Percentiles rank a stretch among this genome's conserved stretches.
phyloP scores from a whole-genome alignment of 345 rosid genomes.

The Capsella bursapastoris region DNA sequence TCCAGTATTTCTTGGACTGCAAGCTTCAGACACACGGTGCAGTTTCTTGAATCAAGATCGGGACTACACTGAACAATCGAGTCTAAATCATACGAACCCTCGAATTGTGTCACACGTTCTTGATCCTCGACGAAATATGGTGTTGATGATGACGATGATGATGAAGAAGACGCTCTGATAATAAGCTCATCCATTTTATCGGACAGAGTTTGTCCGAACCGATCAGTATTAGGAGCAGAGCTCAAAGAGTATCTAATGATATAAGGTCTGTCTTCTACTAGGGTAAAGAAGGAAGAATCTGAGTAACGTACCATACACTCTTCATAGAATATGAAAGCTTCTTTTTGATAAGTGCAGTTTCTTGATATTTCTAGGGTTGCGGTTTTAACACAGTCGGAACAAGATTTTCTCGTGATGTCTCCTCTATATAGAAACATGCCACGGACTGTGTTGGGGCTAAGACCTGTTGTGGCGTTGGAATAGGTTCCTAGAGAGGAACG shows the following conservation, averaged over 20 bases:
- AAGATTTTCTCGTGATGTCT: slow-evolving; percentile 20
- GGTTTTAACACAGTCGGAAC: slow-evolving; percentile 38
- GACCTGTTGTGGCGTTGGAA: slow-evolving; percentile 1
- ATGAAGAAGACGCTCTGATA: background rate
- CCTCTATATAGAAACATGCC: slow-evolving; percentile 48
- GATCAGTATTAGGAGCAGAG: background rate
- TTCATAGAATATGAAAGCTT: slow-evolving; percentile 42
- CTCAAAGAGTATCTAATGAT: background rate
- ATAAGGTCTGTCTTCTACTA: background rate
- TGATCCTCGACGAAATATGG: slow-evolving; percentile 11
- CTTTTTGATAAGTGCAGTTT: slow-evolving; percentile 35
- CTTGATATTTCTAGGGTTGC: slow-evolving; percentile 5
- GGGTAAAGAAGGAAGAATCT: slow-evolving; percentile 1
- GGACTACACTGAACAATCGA: slow-evolving; percentile 30
- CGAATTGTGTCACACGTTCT: background rate
- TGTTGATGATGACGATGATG: background rate
- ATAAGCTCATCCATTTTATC: slow-evolving; percentile 11
- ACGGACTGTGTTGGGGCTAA: background rate
- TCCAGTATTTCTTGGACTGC: background rate
- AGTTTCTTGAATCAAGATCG: slow-evolving; percentile 20
- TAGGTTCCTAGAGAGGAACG: slow-evolving; percentile 1
- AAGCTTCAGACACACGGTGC: slow-evolving; percentile 11
- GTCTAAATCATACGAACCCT: background rate
- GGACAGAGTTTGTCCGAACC: background rate
- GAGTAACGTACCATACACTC: slow-evolving; percentile 51